Conservation (phyloP, 2,329 filamentous ascomycete species). For the Diaporthe sp. region DNA sequence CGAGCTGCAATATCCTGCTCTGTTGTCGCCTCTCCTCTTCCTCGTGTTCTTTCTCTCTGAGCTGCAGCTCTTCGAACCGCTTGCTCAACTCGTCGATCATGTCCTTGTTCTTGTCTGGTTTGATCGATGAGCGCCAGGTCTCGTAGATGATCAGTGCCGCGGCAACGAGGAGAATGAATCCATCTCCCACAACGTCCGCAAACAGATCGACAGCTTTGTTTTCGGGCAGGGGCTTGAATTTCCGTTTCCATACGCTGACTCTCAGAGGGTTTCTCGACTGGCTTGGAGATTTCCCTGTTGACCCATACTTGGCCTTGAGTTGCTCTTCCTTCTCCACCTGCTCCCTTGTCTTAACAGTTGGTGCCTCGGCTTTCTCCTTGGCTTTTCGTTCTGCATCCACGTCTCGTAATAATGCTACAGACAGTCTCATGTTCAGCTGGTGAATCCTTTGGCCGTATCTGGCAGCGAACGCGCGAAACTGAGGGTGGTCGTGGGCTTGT, state of each 20-base stretch:
- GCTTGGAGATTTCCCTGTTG: conserved; percentile 55
- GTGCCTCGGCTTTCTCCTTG: conserved; percentile 72
- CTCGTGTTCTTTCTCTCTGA: conserved; percentile 63
- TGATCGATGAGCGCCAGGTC: conserved; percentile 69
- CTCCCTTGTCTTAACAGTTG: conserved; percentile 75
- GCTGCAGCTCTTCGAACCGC: conserved; percentile 63
- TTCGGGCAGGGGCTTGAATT: conserved; percentile 73
- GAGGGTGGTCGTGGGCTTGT: conserved; percentile 74
- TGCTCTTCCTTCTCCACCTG: conserved; percentile 68
- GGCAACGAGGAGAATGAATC: conserved; percentile 73
- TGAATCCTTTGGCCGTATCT: conserved; percentile 74
- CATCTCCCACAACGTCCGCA: conserved; percentile 74
- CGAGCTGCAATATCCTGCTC: conserved; percentile 63
- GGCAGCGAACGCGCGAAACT: conserved; percentile 72
- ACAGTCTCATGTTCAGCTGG: conserved; percentile 75
- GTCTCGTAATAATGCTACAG: conserved; percentile 71
- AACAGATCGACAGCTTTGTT: conserved; percentile 76
- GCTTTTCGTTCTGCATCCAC: conserved; percentile 68
- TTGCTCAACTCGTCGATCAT: conserved; percentile 63
- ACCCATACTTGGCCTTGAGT: conserved; percentile 56
- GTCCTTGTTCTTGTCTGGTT: conserved; percentile 70
- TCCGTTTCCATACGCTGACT: conserved; percentile 70
- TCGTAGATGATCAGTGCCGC: conserved; percentile 71
- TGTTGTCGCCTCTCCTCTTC: conserved; percentile 60
- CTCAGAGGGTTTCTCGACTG: conserved; percentile 47